phyloP scores from a whole-genome alignment of 2,329 filamentous ascomycete species.

The Aspergillus sp. region DNA sequence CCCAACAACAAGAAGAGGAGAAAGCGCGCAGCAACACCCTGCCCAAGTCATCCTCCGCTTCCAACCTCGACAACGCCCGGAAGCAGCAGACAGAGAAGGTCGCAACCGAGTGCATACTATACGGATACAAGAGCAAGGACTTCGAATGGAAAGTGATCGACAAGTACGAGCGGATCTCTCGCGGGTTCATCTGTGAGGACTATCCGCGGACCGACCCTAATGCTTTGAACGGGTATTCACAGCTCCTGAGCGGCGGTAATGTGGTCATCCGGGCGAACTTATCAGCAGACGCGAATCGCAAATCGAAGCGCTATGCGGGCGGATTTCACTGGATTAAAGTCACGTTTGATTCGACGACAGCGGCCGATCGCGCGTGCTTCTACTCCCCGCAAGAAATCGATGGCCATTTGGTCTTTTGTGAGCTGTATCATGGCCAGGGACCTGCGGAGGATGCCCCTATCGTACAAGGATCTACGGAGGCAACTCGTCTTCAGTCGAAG shows the following conservation, averaged over 20 bases:
- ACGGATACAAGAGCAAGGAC: conserved; percentile 73
- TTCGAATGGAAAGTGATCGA: conserved; percentile 80
- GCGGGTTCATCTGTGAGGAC: conserved; percentile 84
- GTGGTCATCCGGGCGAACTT: conserved; percentile 69
- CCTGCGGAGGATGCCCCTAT: conserved; percentile 67
- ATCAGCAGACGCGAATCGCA: conserved; percentile 70
- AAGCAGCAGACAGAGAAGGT: conserved; percentile 50
- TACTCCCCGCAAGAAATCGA: conserved; percentile 72
- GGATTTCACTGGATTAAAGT: conserved; percentile 92
- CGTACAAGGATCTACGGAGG: conserved; percentile 48
- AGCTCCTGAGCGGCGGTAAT: conserved; percentile 72
- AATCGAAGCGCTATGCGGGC: conserved; percentile 78
- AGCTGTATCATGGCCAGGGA: conserved; percentile 67
- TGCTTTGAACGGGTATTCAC: conserved; percentile 67
- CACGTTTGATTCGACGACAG: conserved; percentile 73
- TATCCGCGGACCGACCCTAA: conserved; percentile 83
- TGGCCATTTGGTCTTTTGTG: conserved; percentile 70
- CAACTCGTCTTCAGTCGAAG: conserved; percentile 29
- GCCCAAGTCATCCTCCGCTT: conserved; percentile 43
- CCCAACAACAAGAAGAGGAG: conserved; percentile 49
- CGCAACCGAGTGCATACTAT: conserved; percentile 78
- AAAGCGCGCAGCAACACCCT: conserved; percentile 35
- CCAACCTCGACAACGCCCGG: conserved; percentile 43
- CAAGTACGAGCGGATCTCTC: conserved; percentile 81
- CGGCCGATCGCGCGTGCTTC: conserved; percentile 69